Base-by-base conservation (phyloP, 805 yeast genomes). In the Zygoascus tannicola region DNA sequence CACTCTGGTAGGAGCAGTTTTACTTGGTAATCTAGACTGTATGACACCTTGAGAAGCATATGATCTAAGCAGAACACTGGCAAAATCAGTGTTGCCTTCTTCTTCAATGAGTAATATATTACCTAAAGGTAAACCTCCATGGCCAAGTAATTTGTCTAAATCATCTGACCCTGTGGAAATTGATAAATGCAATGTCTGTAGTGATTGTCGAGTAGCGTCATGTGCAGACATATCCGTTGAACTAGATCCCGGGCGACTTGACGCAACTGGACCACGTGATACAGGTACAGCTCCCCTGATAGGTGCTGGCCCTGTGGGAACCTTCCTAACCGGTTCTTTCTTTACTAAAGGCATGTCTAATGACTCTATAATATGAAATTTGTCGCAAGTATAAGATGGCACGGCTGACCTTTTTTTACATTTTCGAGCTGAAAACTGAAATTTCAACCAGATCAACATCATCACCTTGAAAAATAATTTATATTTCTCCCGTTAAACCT, bases 51-150 rank as follows among this genome's bases (percentile, higher is more conserved):
- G 94, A 1, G 94, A 71, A 1, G 84, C 78, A 65, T 80, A 84
- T 3, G 76, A 66, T 50, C 87, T 77, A 22, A 79, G 59, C 32
- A 90, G 51, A 8, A 85, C 78, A 4, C 86, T 73, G 4, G 83
- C 71, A 57, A 86, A 90, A 56, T 90, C 97, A 0, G 97, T 90
- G 4, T 90, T 80, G 0, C 94, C 92, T 14, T 76, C 73, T 58
- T 90, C 97, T 59, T 85, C 90, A 3, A 90, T 58, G 12, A 88
- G 59, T 32, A 87, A 57, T 4, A 83, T 71, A 8, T 70, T 63
- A 1, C 95, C 95, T 10, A 85, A 52, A 1, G 97, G 97, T 14
- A 88, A 59, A 1, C 98, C 98, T 44, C 76, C 81, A 60, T 90
- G 97, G 1, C 74, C 75, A 41, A 90, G 58, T 3, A 85, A 62